Conservation (phyloP, 2,329 filamentous ascomycete genomes). For the Aspergillus ochraceus region DNA sequence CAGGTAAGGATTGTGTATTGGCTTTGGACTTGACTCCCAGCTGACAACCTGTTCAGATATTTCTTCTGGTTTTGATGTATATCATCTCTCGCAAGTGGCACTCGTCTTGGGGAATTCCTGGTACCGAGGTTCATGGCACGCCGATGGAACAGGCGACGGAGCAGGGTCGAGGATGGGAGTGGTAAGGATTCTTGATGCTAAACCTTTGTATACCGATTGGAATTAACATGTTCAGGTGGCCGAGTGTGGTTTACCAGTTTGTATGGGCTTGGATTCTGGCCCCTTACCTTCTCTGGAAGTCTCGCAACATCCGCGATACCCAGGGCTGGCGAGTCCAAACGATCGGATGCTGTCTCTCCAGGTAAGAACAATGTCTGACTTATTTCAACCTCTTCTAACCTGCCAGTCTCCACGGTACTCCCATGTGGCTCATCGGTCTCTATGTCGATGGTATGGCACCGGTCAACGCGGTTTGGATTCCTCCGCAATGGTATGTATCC, state of each 20-base stretch:
- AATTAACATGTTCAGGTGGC: constrained; percentile 12
- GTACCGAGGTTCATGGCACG: constrained; percentile 54
- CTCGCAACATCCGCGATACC: constrained; percentile 62
- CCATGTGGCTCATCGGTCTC: constrained; percentile 62
- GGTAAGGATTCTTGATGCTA: constrained; percentile 36
- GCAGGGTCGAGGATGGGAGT: constrained; percentile 60
- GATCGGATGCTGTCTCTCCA: constrained; percentile 50
- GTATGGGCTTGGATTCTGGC: constrained; percentile 24
- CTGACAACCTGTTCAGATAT: constrained; percentile 44
- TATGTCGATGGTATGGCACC: constrained; percentile 55
- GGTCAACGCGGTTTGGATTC: constrained; percentile 58
- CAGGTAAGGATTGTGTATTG: constrained; percentile 47
- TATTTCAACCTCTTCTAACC: background rate
- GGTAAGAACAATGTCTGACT: constrained; percentile 32
- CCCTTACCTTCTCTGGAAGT: constrained; percentile 55
- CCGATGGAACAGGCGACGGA: constrained; percentile 44
- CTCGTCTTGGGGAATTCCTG: constrained; percentile 46
- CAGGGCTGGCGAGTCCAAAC: constrained; percentile 68
- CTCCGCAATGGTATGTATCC: constrained; percentile 60
- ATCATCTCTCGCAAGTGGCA: constrained; percentile 67
- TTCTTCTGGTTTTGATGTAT: constrained; percentile 61
- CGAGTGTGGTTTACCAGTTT: constrained; percentile 33
- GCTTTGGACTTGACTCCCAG: too few relatives aligned
- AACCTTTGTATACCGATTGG: too few relatives aligned
- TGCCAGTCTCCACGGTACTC: constrained; percentile 61